phyloP scores from a whole-genome alignment of 139 green algal species.

The Raphidocelis subcapitata region DNA sequence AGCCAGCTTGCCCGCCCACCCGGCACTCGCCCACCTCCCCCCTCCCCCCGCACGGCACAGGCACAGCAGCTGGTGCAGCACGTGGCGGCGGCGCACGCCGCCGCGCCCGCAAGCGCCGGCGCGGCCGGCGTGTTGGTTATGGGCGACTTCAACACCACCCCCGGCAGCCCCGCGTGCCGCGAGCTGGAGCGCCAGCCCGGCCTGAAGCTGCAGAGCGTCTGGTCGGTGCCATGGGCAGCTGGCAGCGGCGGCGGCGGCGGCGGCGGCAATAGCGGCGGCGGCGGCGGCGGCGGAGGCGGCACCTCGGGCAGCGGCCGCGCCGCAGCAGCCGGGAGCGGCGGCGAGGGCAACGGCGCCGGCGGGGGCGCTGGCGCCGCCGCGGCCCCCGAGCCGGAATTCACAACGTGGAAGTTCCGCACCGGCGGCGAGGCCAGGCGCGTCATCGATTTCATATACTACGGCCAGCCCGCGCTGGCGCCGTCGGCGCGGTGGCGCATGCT shows the following conservation, averaged over 20 bases:
- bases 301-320: neutral
- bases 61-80: conserved; percentile 37
- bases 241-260: neutral
- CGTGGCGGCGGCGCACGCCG: conserved; percentile 1
- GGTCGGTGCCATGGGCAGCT: conserved; percentile 15
- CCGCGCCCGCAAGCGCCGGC: neutral
- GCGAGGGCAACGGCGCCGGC: conserved; percentile 4
- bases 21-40: no score
- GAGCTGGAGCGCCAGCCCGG: conserved; percentile 2
- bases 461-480: conserved; percentile 27
- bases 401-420: conserved; percentile 53
- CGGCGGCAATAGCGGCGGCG: conserved; percentile 1
- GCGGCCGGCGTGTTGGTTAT: conserved; percentile 40
- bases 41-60: conserved; percentile 10
- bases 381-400: conserved; percentile 33
- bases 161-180: conserved; percentile 24
- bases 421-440: conserved; percentile 43
- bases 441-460: conserved; percentile 66
- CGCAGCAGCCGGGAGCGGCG: neutral
- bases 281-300: neutral
- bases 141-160: conserved; percentile 59
- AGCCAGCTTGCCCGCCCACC: no score
- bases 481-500: conserved; percentile 47
- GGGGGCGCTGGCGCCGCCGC: conserved; percentile 1
- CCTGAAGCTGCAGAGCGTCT: conserved; percentile 22